Percentiles rank a stretch among this genome's conserved stretches.
These are phyloP conservation scores for Knufia petricola DNA, from an alignment of 2,329 filamentous ascomycete species.

Conservation along the genomic window DNA sequence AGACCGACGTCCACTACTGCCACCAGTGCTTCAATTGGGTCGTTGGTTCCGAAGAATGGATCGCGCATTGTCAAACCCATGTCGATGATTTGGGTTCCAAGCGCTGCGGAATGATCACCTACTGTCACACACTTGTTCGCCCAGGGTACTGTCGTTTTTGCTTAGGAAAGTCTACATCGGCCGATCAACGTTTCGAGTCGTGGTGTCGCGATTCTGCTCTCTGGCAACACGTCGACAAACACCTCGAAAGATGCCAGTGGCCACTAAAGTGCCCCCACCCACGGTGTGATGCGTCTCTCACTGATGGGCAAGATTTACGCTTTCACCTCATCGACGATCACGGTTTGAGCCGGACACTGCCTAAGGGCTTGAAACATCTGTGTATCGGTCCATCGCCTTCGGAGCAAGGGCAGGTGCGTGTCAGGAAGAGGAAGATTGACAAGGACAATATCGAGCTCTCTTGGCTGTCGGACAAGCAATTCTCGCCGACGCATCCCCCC, in stretches of 20 bases:
- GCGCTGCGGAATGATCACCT: conserved; percentile 13
- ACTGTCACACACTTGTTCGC: conserved; percentile 14
- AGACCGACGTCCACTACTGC: conserved; percentile 13
- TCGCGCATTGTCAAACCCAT: conserved; percentile 14
- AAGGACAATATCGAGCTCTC: background rate
- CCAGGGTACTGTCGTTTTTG: conserved; percentile 10
- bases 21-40: conserved; percentile 14
- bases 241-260: background rate
- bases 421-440: background rate
- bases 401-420: background rate
- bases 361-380: conserved; percentile 1
- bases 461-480: background rate
- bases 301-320: background rate
- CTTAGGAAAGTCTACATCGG: background rate
- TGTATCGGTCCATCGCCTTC: background rate
- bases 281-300: background rate
- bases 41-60: conserved; percentile 10
- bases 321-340: conserved; percentile 11
- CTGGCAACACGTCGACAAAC: conserved; percentile 4
- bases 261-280: conserved; percentile 4
- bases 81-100: conserved; percentile 10
- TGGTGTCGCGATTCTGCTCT: conserved; percentile 2
- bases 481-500: background rate
- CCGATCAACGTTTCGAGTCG: background rate
- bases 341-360: conserved; percentile 1